phyloP scores from a whole-genome alignment of 192 early-diverging fungal genomes.

The Thamnidium elegans region DNA sequence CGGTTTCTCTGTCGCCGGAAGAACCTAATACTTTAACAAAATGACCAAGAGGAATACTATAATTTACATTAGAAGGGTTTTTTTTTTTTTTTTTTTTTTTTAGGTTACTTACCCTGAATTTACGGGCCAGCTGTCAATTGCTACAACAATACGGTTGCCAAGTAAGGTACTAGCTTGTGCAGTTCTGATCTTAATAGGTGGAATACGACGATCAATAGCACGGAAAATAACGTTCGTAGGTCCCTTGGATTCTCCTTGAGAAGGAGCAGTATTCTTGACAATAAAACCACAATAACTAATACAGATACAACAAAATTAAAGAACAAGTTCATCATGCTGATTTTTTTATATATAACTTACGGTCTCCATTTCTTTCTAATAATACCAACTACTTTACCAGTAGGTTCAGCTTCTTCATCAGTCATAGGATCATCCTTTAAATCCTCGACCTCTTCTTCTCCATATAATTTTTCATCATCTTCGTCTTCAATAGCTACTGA shows the following conservation, averaged over 20 bases:
- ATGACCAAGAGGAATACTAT: slow-evolving; percentile 78
- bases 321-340: not conserved
- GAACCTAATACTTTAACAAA: slow-evolving; percentile 87
- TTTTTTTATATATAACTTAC: slow-evolving; percentile 36
- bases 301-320: too few relatives aligned
- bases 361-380: slow-evolving; percentile 94
- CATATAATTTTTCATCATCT: slow-evolving; percentile 52
- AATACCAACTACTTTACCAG: slow-evolving; percentile 86
- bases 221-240: slow-evolving; percentile 77
- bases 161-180: slow-evolving; percentile 76
- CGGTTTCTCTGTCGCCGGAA: slow-evolving; percentile 93
- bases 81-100: too few relatives aligned
- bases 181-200: slow-evolving; percentile 91
- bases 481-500: slow-evolving; percentile 75
- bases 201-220: slow-evolving; percentile 91
- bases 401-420: slow-evolving; percentile 65
- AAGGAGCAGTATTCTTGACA: slow-evolving; percentile 63
- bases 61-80: not conserved
- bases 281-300: slow-evolving; percentile 81
- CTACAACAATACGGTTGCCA: slow-evolving; percentile 88
- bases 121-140: slow-evolving; percentile 87
- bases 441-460: slow-evolving; percentile 36
- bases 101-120: slow-evolving; percentile 56
- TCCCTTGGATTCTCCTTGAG: slow-evolving; percentile 52
- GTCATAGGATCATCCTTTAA: slow-evolving; percentile 60